Conservation (phyloP, 257 asterid species). For the Solanum rostratum region DNA sequence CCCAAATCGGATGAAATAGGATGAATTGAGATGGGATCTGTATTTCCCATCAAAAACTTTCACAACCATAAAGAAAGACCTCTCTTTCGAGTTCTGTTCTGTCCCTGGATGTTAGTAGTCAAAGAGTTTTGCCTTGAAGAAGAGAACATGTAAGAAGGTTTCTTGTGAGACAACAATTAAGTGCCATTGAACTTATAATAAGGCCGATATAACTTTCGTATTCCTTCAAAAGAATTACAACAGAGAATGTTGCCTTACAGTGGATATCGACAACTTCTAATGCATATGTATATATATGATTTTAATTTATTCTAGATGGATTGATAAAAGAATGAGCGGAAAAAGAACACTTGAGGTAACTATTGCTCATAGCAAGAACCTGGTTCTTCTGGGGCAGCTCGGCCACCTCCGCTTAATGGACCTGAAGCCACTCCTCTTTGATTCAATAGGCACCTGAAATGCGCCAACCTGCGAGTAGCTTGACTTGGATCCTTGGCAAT, state of each 20-base stretch:
- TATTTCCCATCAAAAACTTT: not conserved
- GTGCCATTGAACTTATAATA: not conserved
- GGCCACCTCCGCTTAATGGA: slow-evolving; percentile 55
- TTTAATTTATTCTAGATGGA: not conserved
- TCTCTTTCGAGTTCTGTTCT: not conserved
- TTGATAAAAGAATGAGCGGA: not conserved
- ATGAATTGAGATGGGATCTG: not conserved
- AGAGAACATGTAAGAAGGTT: not conserved
- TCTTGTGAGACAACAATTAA: not conserved
- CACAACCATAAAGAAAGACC: not conserved
- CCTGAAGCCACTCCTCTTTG: slow-evolving; percentile 90
- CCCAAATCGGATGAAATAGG: not conserved
- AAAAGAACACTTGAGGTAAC: not conserved
- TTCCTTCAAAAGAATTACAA: not conserved
- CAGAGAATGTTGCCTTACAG: not conserved
- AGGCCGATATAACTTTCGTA: not conserved
- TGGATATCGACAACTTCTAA: not conserved
- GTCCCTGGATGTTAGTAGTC: not conserved
- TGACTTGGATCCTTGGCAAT: slow-evolving; percentile 49
- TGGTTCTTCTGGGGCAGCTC: slow-evolving; percentile 52
- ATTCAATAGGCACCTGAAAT: slow-evolving; percentile 76
- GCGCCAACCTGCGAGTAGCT: slow-evolving; percentile 37
- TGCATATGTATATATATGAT: not conserved
- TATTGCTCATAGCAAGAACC: slow-evolving; percentile 72
- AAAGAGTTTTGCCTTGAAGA: not conserved